Base-by-base conservation (phyloP, 208 protist genomes). In the Acanthamoeba lenticulata region DNA sequence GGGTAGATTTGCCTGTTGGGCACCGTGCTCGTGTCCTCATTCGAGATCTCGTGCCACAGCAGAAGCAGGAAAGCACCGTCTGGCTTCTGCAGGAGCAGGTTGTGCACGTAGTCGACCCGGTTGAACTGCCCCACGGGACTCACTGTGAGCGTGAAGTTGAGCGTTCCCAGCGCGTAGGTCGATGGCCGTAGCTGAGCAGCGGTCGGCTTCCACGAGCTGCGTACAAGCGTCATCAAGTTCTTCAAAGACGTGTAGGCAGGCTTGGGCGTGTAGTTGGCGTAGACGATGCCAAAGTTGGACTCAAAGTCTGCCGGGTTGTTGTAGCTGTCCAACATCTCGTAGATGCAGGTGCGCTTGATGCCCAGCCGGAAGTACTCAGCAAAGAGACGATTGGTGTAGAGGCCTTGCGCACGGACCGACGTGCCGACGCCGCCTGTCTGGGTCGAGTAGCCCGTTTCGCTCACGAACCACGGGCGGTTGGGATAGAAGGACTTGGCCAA, bases 1-100 rank as follows among this genome's bases (percentile, higher is more conserved):
- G 67, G 67, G 21, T 77, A 77, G 67, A 77, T 77, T 34, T 77
- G 67, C n/a, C n/a, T n/a, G n/a, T n/a, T n/a, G 1, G 34, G 29
- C 2, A 38, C 9, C 32, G 65, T 17, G 1, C 24, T 2, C 24
- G 36, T 77, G 67, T 77, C 67, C 34, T 77, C 67, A 13, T 40
- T 13, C 19, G 67, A 77, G 67, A 77, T 77, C 67, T 77, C 67
- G 34, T 77, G 67, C 67, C 67, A 77, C 36, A 77, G 34, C 3
- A 77, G 67, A 1, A 77, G 67, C 19, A 77, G 67, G 34, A 77
- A 21, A 1, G 34, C 5, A 17, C 67, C 67, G 67, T 77, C 19
- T n/a, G 67, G 38, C 67, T 77, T 77, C 67, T 77, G 67, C 34
- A 77, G 67, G 34, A 77, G 67, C 34, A 77, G 67, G 67, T 77